phyloP scores from a whole-genome alignment of 208 protist species.

The Polymyxa betae region DNA sequence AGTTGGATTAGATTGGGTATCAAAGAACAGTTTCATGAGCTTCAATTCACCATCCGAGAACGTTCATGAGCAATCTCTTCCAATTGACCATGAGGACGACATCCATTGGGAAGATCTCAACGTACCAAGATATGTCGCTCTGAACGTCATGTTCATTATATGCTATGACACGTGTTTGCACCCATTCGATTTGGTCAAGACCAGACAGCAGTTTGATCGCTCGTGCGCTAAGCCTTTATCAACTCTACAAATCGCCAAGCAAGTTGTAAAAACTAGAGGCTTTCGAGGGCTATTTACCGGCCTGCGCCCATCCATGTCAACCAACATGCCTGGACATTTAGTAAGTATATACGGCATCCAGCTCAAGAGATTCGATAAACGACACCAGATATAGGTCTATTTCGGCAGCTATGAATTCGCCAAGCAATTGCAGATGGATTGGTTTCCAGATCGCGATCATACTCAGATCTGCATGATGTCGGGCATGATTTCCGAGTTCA shows the following conservation, averaged over 20 bases:
- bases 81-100: conserved; percentile 54
- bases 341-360: not conserved
- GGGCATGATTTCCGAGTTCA: conserved; percentile 22
- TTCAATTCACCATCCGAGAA: not conserved
- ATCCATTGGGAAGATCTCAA: conserved; percentile 51
- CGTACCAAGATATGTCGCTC: not conserved
- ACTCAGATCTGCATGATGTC: conserved; percentile 35
- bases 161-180: not conserved
- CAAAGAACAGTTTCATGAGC: too few species aligned
- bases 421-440: conserved; percentile 27
- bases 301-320: not conserved
- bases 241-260: not conserved
- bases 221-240: not conserved
- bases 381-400: not conserved
- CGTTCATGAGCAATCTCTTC: too few species aligned
- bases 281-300: not conserved
- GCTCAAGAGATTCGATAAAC: not conserved
- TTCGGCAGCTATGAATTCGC: conserved; percentile 24
- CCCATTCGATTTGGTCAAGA: conserved; percentile 42
- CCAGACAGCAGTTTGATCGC: not conserved
- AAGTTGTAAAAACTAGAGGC: conserved; percentile 4
- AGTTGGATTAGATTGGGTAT: too few species aligned
- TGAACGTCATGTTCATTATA: conserved; percentile 22
- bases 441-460: not conserved
- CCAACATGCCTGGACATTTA: conserved; percentile 29